Base-by-base conservation (phyloP, 805 yeast species). In the Teunomyces atbi region DNA sequence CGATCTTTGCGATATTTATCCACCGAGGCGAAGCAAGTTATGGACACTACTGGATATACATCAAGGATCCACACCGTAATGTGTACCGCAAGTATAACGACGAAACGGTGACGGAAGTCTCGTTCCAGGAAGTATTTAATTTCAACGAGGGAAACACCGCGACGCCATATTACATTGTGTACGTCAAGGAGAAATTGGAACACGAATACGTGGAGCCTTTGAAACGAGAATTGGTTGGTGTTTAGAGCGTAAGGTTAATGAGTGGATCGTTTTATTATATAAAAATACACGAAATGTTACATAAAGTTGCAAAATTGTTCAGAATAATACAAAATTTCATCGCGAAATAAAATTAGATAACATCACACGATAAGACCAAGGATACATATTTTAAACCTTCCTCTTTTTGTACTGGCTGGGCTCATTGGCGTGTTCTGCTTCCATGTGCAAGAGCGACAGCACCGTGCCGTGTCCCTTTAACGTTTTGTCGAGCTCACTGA, bases 31-130 rank as follows among this genome's bases (percentile, higher is more conserved):
- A 90, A 58, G 98, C 97, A 0, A 83, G 89, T 43, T 92, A 88
- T 60, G 99, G 99, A 2, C 99, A 94, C 65, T 94, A 94, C 65
- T 94, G 98, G 97, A 80, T 92, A 13, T 94, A 92, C 61, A 91
- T 94, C 51, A 81, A 79, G 48, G 98, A 94, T 64, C 79, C 82
- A 2, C 76, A 76, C 51, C 73, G 76, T 15, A 76, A 79, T 23
- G 68, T 86, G 16, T 94, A 82, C 79, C 74, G 97, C 50, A 91
- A 89, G 69, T 94, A 94, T 65, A 94, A 94, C 60, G 99, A 94
- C 68, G 98, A 94, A 58, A 76, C 77, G n/a, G 96, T 94, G n/a
- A 81, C 89, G 2, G 95, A 85, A 52, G 97, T 86, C 1, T 69
- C 81, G 0, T 69, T 74, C 1, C 62, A 71, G 5, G 89, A 86